Conservation (phyloP, 345 rosid genomes). For the Cardamine chenopodiifolia region DNA sequence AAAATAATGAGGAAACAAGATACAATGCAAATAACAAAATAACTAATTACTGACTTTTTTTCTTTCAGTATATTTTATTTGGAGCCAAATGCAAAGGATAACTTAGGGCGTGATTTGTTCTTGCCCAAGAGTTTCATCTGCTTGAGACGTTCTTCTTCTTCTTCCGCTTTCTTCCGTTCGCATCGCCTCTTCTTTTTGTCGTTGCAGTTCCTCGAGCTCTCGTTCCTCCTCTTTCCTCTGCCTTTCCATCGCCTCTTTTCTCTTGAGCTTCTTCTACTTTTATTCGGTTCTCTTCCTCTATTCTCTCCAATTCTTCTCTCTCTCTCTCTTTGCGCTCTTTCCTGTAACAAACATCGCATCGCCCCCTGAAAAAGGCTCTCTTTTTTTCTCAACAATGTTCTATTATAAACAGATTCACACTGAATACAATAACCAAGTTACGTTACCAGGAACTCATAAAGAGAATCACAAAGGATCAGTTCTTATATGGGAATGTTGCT, state of each 20-base stretch:
- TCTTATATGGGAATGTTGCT: neutral
- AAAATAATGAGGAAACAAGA: neutral
- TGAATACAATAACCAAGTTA: neutral
- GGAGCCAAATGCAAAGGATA: constrained; percentile 83
- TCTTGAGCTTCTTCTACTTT: constrained; percentile 83
- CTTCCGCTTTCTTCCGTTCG: constrained; percentile 83
- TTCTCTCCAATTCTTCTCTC: constrained; percentile 77
- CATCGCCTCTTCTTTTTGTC: constrained; percentile 83
- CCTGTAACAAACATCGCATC: constrained; percentile 55
- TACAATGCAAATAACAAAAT: neutral
- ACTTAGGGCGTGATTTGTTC: constrained; percentile 91
- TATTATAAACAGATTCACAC: constrained; percentile 16
- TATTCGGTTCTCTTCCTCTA: constrained; percentile 74
- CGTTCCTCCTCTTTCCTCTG: constrained; percentile 85
- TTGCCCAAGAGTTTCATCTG: constrained; percentile 94
- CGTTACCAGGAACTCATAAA: neutral
- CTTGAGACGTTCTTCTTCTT: constrained; percentile 82
- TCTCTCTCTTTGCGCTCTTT: constrained; percentile 65
- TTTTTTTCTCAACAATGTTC: constrained; percentile 6
- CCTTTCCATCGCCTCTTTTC: constrained; percentile 83
- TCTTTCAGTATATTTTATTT: constrained; percentile 50
- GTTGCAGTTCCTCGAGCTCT: constrained; percentile 81
- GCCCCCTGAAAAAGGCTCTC: constrained; percentile 31
- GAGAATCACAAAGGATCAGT: neutral
- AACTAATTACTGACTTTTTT: neutral